phyloP scores from a whole-genome alignment of 495 filamentous ascomycete species.

The Massariosphaeria phaeospora region DNA sequence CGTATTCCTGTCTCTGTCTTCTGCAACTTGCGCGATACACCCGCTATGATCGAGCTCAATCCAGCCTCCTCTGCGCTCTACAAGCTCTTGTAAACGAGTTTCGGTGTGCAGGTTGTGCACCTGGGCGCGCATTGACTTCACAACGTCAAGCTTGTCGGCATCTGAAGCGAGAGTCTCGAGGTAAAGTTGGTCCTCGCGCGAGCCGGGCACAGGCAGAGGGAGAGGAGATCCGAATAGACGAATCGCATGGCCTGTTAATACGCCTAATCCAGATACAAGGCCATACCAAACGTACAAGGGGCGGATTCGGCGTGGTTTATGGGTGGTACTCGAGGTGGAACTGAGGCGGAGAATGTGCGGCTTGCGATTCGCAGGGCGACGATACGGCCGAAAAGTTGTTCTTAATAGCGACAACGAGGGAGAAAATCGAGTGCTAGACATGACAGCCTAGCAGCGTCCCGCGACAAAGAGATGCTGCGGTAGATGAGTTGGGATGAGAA shows the following conservation, averaged over 20 bases:
- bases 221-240: conserved; percentile 26
- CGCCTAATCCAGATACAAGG: conserved; percentile 4
- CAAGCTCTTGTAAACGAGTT: conserved; percentile 5
- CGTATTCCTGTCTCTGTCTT: neutral
- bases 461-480: too few species aligned
- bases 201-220: conserved; percentile 31
- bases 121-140: conserved; percentile 33
- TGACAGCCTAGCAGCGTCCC: too few species aligned
- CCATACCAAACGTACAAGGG: conserved; percentile 17
- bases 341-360: neutral
- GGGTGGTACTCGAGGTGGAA: neutral
- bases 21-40: conserved; percentile 8
- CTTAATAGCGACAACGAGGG: too few species aligned
- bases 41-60: conserved; percentile 27
- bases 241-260: conserved; percentile 3
- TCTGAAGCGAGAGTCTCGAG: conserved; percentile 30
- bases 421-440: too few species aligned
- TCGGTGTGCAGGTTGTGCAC: conserved; percentile 22
- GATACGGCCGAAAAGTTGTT: too few species aligned
- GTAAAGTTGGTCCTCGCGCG: conserved; percentile 32
- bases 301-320: conserved; percentile 18
- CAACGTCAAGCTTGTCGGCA: conserved; percentile 36
- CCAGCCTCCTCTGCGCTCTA: conserved; percentile 28
- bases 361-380: too few species aligned
- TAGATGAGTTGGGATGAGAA: too few species aligned